Evolutionary conservation across 495 filamentous ascomycete genomes (phyloP), one percentile per base, ranked within the genome.

Genomic region (Penicillium desertorum): DNA sequence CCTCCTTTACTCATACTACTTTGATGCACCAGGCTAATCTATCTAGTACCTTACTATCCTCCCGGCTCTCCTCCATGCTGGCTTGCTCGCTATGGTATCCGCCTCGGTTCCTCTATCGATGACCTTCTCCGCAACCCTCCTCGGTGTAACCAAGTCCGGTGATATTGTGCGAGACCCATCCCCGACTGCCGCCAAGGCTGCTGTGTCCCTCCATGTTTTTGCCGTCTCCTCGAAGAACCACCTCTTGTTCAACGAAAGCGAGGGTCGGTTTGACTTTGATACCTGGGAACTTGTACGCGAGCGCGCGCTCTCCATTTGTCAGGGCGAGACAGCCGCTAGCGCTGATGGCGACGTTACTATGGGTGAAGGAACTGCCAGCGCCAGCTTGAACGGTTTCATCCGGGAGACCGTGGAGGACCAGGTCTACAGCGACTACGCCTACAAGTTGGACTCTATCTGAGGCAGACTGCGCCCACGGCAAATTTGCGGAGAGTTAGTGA

Each of bases 201-300:
- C 88, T 11, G 72, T 74, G 23, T 91, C 90, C 10, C 78, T 90
- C 27, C 90, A 95, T 64, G 88, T 88, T 23, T 71, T 96, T 30
- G 86, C 85, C 3, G 93, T 92, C 62, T 88, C 88, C 25, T 88
- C 85, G 7, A 83, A 85, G 49, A 83, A 86, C 17, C 87, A 91
- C 51, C 70, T 96, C 30, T 71, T 96, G 17, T 70, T 96, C 42
- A 86, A 82, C 34, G 88, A 96, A 67, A 95, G 91, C 66, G 83
- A 92, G 63, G 93, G 93, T 0, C 71, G 74, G 30, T 98, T 96
- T 62, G 83, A 81, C 20, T 78, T 89, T 56, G 82, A 87, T 37
- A 86, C 83, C 36, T 96, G 92, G 91, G 86, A 92, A 50, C 73
- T 77, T 19, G 83, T 87, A 5, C 85, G 83, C 66, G 78, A 87